A percentile compares a stretch with the other conserved stretches of the same genome.
These are phyloP conservation scores for Penicillium macrosclerotiorum DNA, from an alignment of 495 filamentous ascomycete genomes.

Conservation along the genomic window DNA sequence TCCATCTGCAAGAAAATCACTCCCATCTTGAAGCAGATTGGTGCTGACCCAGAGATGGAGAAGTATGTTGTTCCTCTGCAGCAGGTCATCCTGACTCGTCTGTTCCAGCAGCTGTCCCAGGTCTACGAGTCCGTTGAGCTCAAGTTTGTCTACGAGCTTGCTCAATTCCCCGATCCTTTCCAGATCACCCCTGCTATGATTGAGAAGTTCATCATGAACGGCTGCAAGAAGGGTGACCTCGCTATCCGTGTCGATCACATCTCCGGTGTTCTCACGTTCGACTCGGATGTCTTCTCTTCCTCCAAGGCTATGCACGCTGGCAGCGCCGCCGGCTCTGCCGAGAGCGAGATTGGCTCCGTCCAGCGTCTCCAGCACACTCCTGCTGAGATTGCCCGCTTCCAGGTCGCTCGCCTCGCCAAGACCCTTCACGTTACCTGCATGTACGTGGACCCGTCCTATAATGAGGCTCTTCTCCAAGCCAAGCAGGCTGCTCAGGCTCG, in stretches of 20 bases:
- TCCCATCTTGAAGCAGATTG: constrained; percentile 90
- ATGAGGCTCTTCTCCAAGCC: constrained; percentile 70
- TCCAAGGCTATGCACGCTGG: constrained; percentile 89
- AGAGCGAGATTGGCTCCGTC: constrained; percentile 78
- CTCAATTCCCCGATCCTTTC: constrained; percentile 95
- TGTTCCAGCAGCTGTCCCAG: constrained; percentile 98
- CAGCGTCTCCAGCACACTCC: constrained; percentile 96
- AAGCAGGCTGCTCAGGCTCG: constrained; percentile 77
- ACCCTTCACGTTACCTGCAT: constrained; percentile 88
- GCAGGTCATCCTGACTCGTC: constrained; percentile 95
- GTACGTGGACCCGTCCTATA: constrained; percentile 89
- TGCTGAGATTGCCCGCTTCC: constrained; percentile 94
- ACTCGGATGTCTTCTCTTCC: constrained; percentile 96
- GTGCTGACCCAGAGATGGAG: constrained; percentile 91
- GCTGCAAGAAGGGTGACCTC: constrained; percentile 98
- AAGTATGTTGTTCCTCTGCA: constrained; percentile 93
- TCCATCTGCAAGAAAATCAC: constrained; percentile 99
- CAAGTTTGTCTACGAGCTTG: constrained; percentile 87
- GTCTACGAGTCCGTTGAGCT: constrained; percentile 98
- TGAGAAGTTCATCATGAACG: constrained; percentile 99
- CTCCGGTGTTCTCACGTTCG: constrained; percentile 91
- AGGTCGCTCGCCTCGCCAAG: constrained; percentile 87
- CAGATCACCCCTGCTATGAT: constrained; percentile 88
- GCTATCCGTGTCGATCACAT: constrained; percentile 95
- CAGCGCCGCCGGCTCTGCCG: constrained; percentile 82